Conservation (phyloP, 2,329 filamentous ascomycete genomes). For the Gnomoniopsis sp. region DNA sequence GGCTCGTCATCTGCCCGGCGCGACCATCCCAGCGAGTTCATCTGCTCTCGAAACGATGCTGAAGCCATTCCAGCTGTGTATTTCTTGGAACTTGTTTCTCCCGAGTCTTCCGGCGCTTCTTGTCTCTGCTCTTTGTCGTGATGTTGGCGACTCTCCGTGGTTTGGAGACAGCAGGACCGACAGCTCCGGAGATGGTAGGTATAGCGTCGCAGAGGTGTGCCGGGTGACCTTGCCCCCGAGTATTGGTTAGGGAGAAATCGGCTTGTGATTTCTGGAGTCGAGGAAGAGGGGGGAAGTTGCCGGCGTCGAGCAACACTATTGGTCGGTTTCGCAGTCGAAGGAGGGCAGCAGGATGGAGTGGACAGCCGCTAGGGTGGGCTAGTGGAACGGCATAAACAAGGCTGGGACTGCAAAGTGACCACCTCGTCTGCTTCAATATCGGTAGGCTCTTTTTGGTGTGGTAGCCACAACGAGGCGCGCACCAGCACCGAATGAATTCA, state of each 20-base stretch:
- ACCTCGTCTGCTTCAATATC: slow-evolving; percentile 1
- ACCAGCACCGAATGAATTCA: slow-evolving; percentile 4
- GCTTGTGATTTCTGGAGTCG: slow-evolving; percentile 24
- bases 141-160: neutral
- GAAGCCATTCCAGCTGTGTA: slow-evolving; percentile 66
- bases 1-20: slow-evolving; percentile 75
- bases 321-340: slow-evolving; percentile 16
- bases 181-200: slow-evolving; percentile 7
- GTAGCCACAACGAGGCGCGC: slow-evolving; percentile 6
- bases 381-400: slow-evolving; percentile 16
- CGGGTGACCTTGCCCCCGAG: slow-evolving; percentile 24
- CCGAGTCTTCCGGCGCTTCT: slow-evolving; percentile 2
- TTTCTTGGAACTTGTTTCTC: neutral
- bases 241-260: slow-evolving; percentile 20
- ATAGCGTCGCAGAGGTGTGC: slow-evolving; percentile 21
- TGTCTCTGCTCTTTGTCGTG: neutral
- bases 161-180: slow-evolving; percentile 7
- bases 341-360: slow-evolving; percentile 16
- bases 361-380: slow-evolving; percentile 20
- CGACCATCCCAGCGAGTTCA: slow-evolving; percentile 94
- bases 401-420: slow-evolving; percentile 10
- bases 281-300: slow-evolving; percentile 17
- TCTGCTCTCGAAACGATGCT: slow-evolving; percentile 84
- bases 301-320: slow-evolving; percentile 17
- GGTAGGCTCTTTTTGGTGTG: slow-evolving; percentile 1